Percentiles rank a stretch among this genome's conserved stretches.
These are phyloP conservation scores for Rhizopogon salebrosus DNA, from an alignment of 768 basidiomycete genomes.

Conservation along the genomic window DNA sequence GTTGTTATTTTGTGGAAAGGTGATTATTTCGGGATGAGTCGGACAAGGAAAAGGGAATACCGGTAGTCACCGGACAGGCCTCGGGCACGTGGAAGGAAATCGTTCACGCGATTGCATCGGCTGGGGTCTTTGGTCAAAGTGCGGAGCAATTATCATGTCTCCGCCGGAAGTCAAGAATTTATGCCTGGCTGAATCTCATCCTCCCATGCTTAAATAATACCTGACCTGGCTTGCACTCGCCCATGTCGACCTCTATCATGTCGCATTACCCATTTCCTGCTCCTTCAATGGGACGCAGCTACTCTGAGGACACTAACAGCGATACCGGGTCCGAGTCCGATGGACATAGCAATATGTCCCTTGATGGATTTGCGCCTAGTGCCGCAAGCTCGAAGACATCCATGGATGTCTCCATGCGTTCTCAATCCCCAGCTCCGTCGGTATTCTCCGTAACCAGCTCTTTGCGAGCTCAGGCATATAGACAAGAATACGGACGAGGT, in stretches of 20 bases:
- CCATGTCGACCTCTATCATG: conserved; percentile 14
- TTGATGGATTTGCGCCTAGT: conserved; percentile 35
- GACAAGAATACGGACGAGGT: conserved; percentile 61
- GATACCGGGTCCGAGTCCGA: conserved; percentile 44
- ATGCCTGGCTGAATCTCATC: conserved; percentile 3
- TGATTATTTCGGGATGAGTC: not conserved
- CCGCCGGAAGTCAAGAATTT: conserved; percentile 21
- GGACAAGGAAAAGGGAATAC: not conserved
- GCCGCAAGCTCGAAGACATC: conserved; percentile 51
- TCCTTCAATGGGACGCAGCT: conserved; percentile 4
- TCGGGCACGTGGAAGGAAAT: conserved; percentile 16
- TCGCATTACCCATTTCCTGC: conserved; percentile 4
- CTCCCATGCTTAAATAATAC: not conserved
- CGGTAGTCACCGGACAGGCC: conserved; percentile 9
- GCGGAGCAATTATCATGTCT: conserved; percentile 28
- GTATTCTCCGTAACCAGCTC: conserved; percentile 66
- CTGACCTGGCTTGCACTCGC: conserved; percentile 3
- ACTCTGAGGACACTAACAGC: conserved; percentile 35
- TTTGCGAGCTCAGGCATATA: conserved; percentile 51
- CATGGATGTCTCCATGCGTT: conserved; percentile 54
- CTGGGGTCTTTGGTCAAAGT: conserved; percentile 6
- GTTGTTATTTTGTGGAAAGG: not conserved
- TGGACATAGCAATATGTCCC: conserved; percentile 37
- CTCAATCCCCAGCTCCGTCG: conserved; percentile 62
- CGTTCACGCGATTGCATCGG: conserved; percentile 25